phyloP scores from a whole-genome alignment of 129 eudicot genomes.

The Kitagawia praeruptora region DNA sequence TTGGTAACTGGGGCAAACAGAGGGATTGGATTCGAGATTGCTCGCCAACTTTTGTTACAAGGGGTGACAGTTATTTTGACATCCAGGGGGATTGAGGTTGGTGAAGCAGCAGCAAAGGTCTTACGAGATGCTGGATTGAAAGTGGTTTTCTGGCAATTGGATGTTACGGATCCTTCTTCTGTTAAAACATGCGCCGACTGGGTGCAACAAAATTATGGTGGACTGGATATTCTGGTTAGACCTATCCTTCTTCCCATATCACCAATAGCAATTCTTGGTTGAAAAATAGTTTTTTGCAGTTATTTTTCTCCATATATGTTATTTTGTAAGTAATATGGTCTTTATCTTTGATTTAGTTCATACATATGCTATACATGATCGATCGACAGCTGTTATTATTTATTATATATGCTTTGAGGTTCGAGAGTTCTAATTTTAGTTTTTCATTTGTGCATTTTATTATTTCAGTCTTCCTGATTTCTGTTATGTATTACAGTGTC shows the following conservation, averaged over 20 bases:
- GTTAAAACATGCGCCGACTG: constrained; percentile 29
- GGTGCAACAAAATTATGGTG: constrained; percentile 34
- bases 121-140: constrained; percentile 30
- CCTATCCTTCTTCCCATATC: background rate
- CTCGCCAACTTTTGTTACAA: too few relatives aligned
- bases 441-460: background rate
- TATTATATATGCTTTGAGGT: background rate
- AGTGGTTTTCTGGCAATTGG: constrained; percentile 36
- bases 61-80: constrained; percentile 29
- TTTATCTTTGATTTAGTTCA: background rate
- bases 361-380: background rate
- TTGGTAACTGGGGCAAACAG: too few relatives aligned
- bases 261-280: background rate
- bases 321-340: background rate
- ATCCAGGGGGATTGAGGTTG: constrained; percentile 32
- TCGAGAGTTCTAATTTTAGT: background rate
- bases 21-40: too few relatives aligned
- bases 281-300: background rate
- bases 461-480: background rate
- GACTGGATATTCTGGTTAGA: constrained; percentile 32
- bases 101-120: constrained; percentile 37
- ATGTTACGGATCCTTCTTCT: constrained; percentile 29
- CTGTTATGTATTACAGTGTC: background rate
- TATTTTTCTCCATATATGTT: background rate
- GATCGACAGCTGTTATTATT: background rate